Conservation (phyloP, 1,139 yeast species). For the Ogataea hybrid region DNA sequence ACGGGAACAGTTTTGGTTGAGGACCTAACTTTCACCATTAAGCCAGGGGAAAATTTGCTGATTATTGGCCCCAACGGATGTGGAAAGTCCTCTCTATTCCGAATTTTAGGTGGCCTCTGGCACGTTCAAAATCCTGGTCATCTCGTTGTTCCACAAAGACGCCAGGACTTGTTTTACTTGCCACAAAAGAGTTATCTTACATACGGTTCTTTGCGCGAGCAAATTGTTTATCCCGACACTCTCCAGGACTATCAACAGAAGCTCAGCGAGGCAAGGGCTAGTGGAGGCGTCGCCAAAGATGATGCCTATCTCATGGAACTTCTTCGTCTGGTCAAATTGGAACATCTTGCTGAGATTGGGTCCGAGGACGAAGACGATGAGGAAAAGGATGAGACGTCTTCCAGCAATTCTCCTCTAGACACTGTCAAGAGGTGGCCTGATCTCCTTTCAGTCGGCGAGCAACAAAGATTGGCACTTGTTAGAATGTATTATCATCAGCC, state of each 20-base stretch:
- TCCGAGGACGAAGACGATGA: slow-evolving; percentile 15
- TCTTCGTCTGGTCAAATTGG: slow-evolving; percentile 56
- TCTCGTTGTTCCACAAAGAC: slow-evolving; percentile 63
- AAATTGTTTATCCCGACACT: slow-evolving; percentile 82
- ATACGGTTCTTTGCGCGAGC: slow-evolving; percentile 75
- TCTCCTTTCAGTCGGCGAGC: slow-evolving; percentile 86
- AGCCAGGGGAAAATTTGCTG: slow-evolving; percentile 79
- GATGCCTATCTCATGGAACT: slow-evolving; percentile 66
- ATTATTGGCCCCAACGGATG: slow-evolving; percentile 97
- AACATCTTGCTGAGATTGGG: slow-evolving; percentile 42
- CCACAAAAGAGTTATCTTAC: slow-evolving; percentile 92
- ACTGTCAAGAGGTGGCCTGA: slow-evolving; percentile 82
- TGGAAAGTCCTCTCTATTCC: slow-evolving; percentile 88
- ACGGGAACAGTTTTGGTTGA: slow-evolving; percentile 73
- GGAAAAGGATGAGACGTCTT: slow-evolving; percentile 10
- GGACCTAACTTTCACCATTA: slow-evolving; percentile 65
- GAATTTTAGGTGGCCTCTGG: slow-evolving; percentile 93
- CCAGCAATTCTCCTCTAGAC: slow-evolving; percentile 51
- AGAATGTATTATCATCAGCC: slow-evolving; percentile 89
- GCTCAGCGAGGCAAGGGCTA: slow-evolving; percentile 23
- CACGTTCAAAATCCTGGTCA: slow-evolving; percentile 64
- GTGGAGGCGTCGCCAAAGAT: slow-evolving; percentile 36
- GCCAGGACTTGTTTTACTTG: slow-evolving; percentile 73
- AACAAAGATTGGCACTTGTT: slow-evolving; percentile 92
- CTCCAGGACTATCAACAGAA: slow-evolving; percentile 52